Conservation (phyloP, 495 filamentous ascomycete species). For the Neurospora hispaniola region DNA sequence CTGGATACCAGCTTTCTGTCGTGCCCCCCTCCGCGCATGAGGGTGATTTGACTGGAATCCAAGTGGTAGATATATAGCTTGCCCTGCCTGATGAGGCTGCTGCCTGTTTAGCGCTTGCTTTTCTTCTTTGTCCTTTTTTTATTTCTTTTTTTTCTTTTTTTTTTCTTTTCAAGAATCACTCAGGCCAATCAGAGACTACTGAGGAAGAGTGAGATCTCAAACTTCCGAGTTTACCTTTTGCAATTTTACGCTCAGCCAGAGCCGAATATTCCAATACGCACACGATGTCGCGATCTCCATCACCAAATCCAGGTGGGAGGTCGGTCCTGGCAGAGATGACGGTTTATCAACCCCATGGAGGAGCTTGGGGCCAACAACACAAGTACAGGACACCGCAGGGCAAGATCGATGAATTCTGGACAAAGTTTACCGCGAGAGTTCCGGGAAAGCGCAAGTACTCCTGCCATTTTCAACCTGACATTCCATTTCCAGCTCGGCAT, state of each 20-base stretch:
- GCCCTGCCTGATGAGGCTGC: neutral
- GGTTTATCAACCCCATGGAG: neutral
- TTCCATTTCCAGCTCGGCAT: neutral
- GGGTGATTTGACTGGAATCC: neutral
- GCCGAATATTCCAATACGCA: neutral
- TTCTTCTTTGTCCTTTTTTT: neutral
- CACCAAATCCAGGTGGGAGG: neutral
- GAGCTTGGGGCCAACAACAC: conserved; percentile 9
- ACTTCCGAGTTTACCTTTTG: neutral
- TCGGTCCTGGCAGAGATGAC: conserved; percentile 16
- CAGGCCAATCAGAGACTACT: neutral
- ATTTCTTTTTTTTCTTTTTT: no score
- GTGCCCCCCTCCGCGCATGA: neutral
- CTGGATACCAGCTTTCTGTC: neutral
- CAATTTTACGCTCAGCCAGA: neutral
- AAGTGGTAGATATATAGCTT: neutral
- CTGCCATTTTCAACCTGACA: neutral
- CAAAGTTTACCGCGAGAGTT: conserved; percentile 56
- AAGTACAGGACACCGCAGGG: conserved; percentile 54
- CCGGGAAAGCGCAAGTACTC: conserved; percentile 40
- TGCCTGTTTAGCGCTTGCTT: neutral
- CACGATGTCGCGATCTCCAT: neutral
- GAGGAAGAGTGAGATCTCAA: neutral
- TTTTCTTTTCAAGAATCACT: neutral
- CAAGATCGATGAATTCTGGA: conserved; percentile 68